A percentile compares a stretch with the other conserved stretches of the same genome.
These are phyloP conservation scores for Diaporthe nobilis DNA, from an alignment of 2,329 filamentous ascomycete genomes.

Conservation along the genomic window DNA sequence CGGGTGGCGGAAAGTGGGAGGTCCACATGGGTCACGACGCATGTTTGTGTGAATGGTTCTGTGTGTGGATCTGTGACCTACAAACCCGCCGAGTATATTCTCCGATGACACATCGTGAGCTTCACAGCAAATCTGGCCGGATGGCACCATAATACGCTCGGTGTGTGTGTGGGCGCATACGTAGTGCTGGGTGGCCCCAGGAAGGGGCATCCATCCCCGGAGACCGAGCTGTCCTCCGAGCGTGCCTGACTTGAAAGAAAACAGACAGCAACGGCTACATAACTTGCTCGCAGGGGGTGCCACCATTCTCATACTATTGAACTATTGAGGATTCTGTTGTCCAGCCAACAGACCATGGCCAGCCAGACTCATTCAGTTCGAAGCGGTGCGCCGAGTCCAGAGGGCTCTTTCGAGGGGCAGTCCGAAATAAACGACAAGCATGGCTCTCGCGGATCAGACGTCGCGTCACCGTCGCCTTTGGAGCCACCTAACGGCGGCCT, in stretches of 20 bases:
- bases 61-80: neutral
- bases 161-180: no score
- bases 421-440: neutral
- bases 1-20: neutral
- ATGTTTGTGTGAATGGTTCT: neutral
- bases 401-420: neutral
- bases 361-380: neutral
- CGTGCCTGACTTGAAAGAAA: neutral
- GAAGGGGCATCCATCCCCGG: neutral
- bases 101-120: conserved; percentile 15
- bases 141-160: neutral
- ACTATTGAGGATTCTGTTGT: no score
- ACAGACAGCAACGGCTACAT: neutral
- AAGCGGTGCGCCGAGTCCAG: neutral
- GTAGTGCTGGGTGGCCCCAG: no score
- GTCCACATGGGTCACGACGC: neutral
- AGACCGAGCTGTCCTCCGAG: conserved; percentile 5
- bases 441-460: neutral
- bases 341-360: neutral
- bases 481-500: neutral
- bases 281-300: neutral
- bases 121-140: neutral
- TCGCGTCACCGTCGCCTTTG: neutral
- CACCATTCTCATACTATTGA: neutral
- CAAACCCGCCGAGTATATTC: conserved; percentile 10